Base-by-base conservation (phyloP, 331 rosid genomes). In the Malus hybrid region DNA sequence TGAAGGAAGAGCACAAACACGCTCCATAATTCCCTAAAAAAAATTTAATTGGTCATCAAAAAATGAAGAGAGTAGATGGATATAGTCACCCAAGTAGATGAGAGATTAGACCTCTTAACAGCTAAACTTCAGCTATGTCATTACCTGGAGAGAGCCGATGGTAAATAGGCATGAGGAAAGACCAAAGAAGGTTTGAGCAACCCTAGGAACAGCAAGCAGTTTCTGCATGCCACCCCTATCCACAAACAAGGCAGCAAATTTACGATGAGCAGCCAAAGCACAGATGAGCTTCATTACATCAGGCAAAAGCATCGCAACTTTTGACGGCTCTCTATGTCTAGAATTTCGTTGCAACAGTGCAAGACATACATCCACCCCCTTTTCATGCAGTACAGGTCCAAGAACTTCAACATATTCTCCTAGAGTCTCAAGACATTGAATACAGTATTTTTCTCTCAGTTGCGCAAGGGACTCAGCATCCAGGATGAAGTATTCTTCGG, bases 331-430 rank as follows among this genome's bases (percentile, higher is more conserved):
- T 56, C 69, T 79, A 75, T 85, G 91, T 73, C 84, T 95, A 63
- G 93, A 92, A 84, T 90, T 87, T 81, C 84, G 89, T 78, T 95
- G 99, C 63, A 95, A 79, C 69, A 95, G 83, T 46, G 89, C 90
- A 70, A 95, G 93, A 75, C 99, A 95, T 61, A 90, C 99, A 66
- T 95, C 99, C 52, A 95, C 93, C 63, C 98, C 99, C 75, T 92
- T 95, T 74, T 95, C 98, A 22, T 90, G 98, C 78, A 95, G 83
- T 74, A 95, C 99, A 75, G 99, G 99, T 24, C 98, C 98, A 81
- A 95, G 98, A 80, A 90, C 99, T 82, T 95, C 99, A 16, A 95
- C 98, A 84, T 95, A 95, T 72, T 90, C 97, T 72, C 99, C 99
- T 70, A 95, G 97, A 70, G 79, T 83, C 84, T 87, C 96, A 53